Evolutionary conservation across 2,329 filamentous ascomycete genomes (phyloP).

Genomic region (Cytospora chrysosperma): DNA sequence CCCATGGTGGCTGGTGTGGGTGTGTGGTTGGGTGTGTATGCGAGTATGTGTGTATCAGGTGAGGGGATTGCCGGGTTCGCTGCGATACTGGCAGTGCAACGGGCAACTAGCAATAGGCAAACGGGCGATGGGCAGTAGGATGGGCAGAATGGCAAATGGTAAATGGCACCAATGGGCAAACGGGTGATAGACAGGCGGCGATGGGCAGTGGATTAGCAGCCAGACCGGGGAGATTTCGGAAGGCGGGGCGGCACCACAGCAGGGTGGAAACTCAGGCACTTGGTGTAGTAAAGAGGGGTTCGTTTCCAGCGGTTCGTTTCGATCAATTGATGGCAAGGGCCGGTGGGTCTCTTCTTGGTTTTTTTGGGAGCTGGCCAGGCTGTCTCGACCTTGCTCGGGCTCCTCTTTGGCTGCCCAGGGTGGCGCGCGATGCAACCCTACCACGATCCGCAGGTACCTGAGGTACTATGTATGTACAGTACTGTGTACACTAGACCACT

Average conservation of each 20-base stretch:
- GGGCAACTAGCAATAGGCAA: not conserved
- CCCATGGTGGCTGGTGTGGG: conserved; percentile 43
- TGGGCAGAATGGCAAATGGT: not conserved
- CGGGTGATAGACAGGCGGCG: not conserved
- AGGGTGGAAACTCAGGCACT: not conserved
- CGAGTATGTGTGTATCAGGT: not conserved
- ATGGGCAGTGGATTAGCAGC: conserved; percentile 2
- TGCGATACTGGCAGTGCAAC: not conserved
- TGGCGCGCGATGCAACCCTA: not conserved
- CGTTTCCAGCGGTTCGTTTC: not conserved
- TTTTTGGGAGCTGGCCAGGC: not conserved
- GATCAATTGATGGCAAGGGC: not conserved
- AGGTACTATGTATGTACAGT: too few relatives aligned
- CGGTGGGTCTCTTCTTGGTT: not conserved
- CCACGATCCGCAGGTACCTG: not conserved
- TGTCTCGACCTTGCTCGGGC: not conserved
- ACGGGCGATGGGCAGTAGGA: not conserved
- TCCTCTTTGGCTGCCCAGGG: not conserved
- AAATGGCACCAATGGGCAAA: not conserved
- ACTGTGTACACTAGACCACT: too few relatives aligned
- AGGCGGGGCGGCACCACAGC: conserved; percentile 10
- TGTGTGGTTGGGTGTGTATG: too few relatives aligned
- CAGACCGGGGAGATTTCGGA: conserved; percentile 15
- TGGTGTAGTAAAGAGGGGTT: not conserved
- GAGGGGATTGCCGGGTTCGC: not conserved